These are phyloP conservation scores for Pseudopyricularia cyperi DNA, from an alignment of 2,329 filamentous ascomycete genomes.

Conservation along the genomic window DNA sequence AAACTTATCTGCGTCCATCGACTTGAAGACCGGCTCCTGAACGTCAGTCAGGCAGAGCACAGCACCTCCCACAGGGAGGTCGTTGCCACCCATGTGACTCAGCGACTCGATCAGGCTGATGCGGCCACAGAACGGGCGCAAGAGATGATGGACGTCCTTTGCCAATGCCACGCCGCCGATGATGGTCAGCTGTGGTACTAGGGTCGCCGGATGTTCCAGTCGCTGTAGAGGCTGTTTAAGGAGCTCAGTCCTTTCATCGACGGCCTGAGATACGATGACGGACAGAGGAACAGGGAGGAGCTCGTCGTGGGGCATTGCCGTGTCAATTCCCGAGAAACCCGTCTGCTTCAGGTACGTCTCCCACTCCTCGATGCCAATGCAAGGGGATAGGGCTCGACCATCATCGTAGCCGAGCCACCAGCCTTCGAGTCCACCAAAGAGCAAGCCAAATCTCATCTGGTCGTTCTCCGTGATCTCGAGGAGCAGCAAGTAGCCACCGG, in stretches of 20 bases:
- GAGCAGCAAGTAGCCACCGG: slow-evolving; percentile 20
- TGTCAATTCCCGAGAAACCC: slow-evolving; percentile 13
- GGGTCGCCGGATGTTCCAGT: not conserved
- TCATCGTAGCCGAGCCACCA: slow-evolving; percentile 10
- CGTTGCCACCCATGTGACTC: not conserved
- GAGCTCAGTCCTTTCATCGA: slow-evolving; percentile 11
- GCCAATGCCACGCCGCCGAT: slow-evolving; percentile 7
- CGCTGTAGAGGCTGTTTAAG: slow-evolving; percentile 9
- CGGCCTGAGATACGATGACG: slow-evolving; percentile 15
- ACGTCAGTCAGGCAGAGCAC: slow-evolving; percentile 12
- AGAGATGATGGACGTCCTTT: slow-evolving; percentile 10
- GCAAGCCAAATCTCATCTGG: not conserved
- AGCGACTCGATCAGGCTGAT: slow-evolving; percentile 5
- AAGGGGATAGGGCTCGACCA: slow-evolving; percentile 5
- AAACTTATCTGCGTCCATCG: slow-evolving; percentile 8
- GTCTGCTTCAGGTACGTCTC: slow-evolving; percentile 8
- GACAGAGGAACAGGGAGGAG: slow-evolving; percentile 3
- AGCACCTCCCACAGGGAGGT: slow-evolving; percentile 3
- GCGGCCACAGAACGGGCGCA: slow-evolving; percentile 5
- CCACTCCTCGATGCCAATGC: slow-evolving; percentile 8
- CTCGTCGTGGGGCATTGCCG: slow-evolving; percentile 9
- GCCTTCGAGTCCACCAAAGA: slow-evolving; percentile 6
- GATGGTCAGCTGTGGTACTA: slow-evolving; percentile 7
- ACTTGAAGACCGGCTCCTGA: slow-evolving; percentile 12
- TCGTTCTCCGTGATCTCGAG: slow-evolving; percentile 6